A percentile compares a stretch with the other conserved stretches of the same genome.
phyloP scores from a whole-genome alignment of 139 green algal species.

The Chlamydomonas sphaeroides region DNA sequence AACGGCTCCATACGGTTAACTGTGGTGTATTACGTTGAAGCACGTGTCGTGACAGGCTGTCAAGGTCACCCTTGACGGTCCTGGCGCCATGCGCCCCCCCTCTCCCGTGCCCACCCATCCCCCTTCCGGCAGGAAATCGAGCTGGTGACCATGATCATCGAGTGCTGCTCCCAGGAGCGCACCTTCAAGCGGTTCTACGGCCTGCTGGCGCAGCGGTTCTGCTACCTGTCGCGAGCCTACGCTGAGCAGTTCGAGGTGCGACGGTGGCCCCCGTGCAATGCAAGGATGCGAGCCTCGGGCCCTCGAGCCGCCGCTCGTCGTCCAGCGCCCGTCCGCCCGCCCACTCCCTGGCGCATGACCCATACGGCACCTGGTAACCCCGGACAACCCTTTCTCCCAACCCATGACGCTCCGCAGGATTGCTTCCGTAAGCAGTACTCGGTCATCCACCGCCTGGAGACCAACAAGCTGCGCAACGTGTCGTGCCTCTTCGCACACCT shows the following conservation, averaged over 20 bases:
- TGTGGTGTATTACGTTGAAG: no score
- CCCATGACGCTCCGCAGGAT: no score
- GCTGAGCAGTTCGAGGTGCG: conserved; percentile 57
- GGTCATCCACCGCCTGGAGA: conserved; percentile 98
- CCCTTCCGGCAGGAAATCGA: conserved; percentile 76
- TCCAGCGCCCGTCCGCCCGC: no score
- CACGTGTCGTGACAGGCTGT: no score
- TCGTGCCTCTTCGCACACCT: conserved; percentile 97
- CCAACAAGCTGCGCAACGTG: conserved; percentile 99
- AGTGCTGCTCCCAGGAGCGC: conserved; percentile 94
- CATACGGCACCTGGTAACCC: no score
- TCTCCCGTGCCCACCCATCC: neutral
- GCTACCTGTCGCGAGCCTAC: conserved; percentile 81
- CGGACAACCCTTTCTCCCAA: neutral
- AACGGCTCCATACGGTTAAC: no score
- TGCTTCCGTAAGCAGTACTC: conserved; percentile 94
- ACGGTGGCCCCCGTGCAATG: no score
- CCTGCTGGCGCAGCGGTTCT: conserved; percentile 95
- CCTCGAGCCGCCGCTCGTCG: no score
- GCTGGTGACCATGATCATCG: conserved; percentile 96
- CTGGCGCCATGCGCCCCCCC: neutral
- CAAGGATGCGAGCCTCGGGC: no score
- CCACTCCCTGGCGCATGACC: no score
- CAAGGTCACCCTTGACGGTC: neutral
- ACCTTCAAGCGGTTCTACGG: conserved; percentile 96